A percentile compares a stretch with the other conserved stretches of the same genome.
Evolutionary conservation across 2,329 filamentous ascomycete species (phyloP).

Genomic region (Aspergillus novoparasiticus): DNA sequence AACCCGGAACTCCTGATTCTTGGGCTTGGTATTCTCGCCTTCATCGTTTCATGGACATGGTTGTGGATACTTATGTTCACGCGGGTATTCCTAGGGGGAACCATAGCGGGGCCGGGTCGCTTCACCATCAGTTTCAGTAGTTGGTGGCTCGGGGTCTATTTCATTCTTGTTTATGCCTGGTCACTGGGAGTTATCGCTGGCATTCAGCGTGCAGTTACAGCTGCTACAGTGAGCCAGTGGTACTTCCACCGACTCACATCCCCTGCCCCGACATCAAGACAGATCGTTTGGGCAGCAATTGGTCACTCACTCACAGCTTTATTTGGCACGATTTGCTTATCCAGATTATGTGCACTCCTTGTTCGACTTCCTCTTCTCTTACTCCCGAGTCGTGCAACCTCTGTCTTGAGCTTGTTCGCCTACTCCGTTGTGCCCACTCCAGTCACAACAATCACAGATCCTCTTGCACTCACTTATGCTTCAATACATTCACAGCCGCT

Average conservation of each 20-base stretch:
- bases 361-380: slow-evolving; percentile 84
- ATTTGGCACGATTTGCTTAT: slow-evolving; percentile 89
- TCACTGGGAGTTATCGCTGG: slow-evolving; percentile 84
- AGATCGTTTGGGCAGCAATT: slow-evolving; percentile 81
- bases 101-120: slow-evolving; percentile 62
- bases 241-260: slow-evolving; percentile 92
- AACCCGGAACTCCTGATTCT: slow-evolving; percentile 81
- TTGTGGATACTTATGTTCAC: slow-evolving; percentile 96
- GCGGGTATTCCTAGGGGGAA: slow-evolving; percentile 89
- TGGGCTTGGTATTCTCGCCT: slow-evolving; percentile 74
- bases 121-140: slow-evolving; percentile 86
- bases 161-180: slow-evolving; percentile 95
- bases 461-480: slow-evolving; percentile 86
- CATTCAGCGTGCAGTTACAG: slow-evolving; percentile 86
- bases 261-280: slow-evolving; percentile 73
- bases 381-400: slow-evolving; percentile 74
- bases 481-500: slow-evolving; percentile 91
- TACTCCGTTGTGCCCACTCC: slow-evolving; percentile 84
- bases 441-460: slow-evolving; percentile 83
- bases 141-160: slow-evolving; percentile 94
- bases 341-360: slow-evolving; percentile 76
- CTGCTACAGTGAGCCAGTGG: slow-evolving; percentile 96
- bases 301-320: slow-evolving; percentile 81
- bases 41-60: slow-evolving; percentile 90
- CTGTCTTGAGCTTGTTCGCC: slow-evolving; percentile 68